Evolutionary conservation across 345 rosid genomes (phyloP).

Genomic region (Carallia pectinifolia): DNA sequence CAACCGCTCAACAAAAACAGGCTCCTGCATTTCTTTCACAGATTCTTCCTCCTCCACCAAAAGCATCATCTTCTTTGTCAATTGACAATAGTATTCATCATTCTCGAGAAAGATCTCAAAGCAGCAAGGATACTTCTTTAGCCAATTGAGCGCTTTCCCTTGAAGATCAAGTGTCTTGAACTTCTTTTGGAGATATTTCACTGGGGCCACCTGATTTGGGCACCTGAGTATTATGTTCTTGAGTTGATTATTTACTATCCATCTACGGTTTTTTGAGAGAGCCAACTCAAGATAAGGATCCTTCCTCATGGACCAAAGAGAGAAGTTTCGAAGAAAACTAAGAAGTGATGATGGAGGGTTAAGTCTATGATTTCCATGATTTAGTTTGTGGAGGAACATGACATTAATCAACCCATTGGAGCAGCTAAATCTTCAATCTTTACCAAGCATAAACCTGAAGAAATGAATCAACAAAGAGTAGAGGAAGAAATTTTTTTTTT

Average conservation of each 20-base stretch:
- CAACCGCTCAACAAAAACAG: conserved; percentile 49
- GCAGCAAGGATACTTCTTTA: conserved; percentile 87
- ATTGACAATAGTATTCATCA: conserved; percentile 60
- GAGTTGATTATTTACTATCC: conserved; percentile 86
- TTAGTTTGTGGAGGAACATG: conserved; percentile 8
- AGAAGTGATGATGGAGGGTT: conserved; percentile 1
- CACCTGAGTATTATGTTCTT: conserved; percentile 75
- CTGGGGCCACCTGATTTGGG: conserved; percentile 59
- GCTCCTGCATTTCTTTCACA: conserved; percentile 65
- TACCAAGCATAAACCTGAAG: too few relatives aligned
- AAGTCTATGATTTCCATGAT: not conserved
- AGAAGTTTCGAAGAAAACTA: conserved; percentile 41
- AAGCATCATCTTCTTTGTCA: conserved; percentile 69
- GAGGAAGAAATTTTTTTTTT: too few relatives aligned
- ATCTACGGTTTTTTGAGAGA: conserved; percentile 76
- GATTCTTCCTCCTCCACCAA: conserved; percentile 81
- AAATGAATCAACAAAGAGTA: too few relatives aligned
- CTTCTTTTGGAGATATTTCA: conserved; percentile 75
- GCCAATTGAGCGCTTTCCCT: conserved; percentile 92
- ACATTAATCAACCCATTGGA: not conserved
- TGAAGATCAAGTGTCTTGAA: conserved; percentile 92
- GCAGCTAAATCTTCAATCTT: too few relatives aligned
- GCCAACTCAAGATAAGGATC: conserved; percentile 81
- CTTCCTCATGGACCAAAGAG: conserved; percentile 91
- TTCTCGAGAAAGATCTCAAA: conserved; percentile 60